Conservation (phyloP, 1,284 basidiomycete genomes). For the Blastosporella zonata region DNA sequence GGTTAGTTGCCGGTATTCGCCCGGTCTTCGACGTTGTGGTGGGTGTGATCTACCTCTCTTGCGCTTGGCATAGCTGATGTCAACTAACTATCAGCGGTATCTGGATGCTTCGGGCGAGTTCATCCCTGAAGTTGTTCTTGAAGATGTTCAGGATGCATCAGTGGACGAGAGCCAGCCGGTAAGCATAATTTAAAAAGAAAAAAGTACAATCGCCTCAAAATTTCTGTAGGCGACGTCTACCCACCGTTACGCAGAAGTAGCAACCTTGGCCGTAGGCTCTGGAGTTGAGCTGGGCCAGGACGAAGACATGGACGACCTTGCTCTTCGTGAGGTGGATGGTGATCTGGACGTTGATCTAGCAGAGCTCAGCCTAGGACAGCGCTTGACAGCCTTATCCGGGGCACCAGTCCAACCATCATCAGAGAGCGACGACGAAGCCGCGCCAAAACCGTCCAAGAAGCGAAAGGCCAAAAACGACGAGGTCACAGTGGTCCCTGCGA, state of each 20-base stretch:
- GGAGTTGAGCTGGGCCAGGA: conserved; percentile 64
- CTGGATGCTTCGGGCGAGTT: conserved; percentile 55
- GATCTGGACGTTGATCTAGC: conserved; percentile 81
- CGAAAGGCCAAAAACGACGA: conserved; percentile 33
- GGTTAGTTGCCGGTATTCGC: conserved; percentile 60
- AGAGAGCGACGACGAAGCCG: conserved; percentile 47
- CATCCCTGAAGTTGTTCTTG: conserved; percentile 52
- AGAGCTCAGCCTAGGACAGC: conserved; percentile 86
- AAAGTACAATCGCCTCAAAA: conserved; percentile 3
- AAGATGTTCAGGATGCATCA: conserved; percentile 29
- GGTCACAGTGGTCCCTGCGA: conserved; percentile 64
- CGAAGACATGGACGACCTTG: conserved; percentile 48
- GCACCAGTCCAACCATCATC: conserved; percentile 33
- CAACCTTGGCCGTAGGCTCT: conserved; percentile 58
- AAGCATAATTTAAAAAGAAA: neutral
- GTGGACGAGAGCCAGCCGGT: conserved; percentile 12
- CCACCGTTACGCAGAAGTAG: conserved; percentile 66
- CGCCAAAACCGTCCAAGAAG: conserved; percentile 24
- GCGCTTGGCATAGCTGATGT: conserved; percentile 4
- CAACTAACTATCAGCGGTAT: conserved; percentile 40
- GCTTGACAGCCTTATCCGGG: conserved; percentile 71
- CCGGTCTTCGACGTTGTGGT: conserved; percentile 71
- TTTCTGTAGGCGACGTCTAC: conserved; percentile 30
- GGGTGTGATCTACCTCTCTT: conserved; percentile 3
- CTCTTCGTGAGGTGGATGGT: conserved; percentile 53